Conservation (phyloP, 805 yeast genomes). For the Wickerhamomyces rabaulensis region DNA sequence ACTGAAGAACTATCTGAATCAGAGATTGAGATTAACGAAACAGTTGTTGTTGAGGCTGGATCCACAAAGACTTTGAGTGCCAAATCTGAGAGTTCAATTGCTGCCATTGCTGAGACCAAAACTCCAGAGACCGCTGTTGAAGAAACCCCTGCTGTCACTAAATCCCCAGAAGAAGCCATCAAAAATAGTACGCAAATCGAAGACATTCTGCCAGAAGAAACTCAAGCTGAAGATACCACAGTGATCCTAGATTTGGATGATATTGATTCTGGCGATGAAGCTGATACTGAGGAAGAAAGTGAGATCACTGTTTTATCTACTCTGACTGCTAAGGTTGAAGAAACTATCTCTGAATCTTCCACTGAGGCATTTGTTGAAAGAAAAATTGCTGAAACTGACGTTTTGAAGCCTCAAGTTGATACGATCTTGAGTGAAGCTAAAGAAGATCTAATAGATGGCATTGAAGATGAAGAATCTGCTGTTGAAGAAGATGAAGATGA, state of each 20-base stretch:
- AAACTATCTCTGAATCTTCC: not conserved
- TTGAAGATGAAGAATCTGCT: not conserved
- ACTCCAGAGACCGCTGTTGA: not conserved
- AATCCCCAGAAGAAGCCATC: not conserved
- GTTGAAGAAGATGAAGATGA: constrained; percentile 1
- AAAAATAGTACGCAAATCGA: not conserved
- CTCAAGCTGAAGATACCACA: not conserved
- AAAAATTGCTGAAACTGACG: not conserved
- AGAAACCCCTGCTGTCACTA: not conserved
- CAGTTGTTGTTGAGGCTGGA: not conserved
- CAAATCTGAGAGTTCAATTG: not conserved
- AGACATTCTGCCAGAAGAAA: not conserved
- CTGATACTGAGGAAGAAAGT: not conserved
- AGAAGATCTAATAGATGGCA: constrained; percentile 1
- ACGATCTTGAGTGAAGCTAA: too few relatives aligned
- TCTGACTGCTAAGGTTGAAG: not conserved
- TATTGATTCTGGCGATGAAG: constrained; percentile 1
- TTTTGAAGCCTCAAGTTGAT: not conserved
- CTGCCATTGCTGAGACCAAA: not conserved
- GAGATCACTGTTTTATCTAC: not conserved
- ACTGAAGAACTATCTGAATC: constrained; percentile 1
- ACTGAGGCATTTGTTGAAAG: not conserved
- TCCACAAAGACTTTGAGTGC: not conserved
- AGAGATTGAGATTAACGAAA: not conserved
- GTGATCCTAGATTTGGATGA: not conserved